These are phyloP conservation scores for Thecaphora frezii DNA, from an alignment of 1,284 basidiomycete species.

Conservation along the genomic window DNA sequence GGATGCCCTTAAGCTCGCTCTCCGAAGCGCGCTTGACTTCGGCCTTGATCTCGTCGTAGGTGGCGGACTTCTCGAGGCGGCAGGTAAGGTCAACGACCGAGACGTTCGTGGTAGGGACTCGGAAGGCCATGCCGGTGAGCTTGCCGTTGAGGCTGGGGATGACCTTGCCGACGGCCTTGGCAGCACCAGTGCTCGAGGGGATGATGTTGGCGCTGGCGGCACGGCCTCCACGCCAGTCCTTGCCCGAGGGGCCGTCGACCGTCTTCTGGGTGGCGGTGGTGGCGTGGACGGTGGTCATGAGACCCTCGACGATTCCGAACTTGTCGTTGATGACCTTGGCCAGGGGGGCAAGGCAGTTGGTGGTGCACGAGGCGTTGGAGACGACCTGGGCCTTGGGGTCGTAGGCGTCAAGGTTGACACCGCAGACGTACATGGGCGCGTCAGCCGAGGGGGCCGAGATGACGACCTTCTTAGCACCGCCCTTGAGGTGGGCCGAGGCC, in stretches of 20 bases:
- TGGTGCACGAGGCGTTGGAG: conserved; percentile 99
- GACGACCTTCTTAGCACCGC: conserved; percentile 99
- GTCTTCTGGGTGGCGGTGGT: conserved; percentile 93
- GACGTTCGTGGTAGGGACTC: conserved; percentile 93
- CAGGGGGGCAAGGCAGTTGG: conserved; percentile 91
- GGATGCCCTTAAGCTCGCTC: conserved; percentile 72
- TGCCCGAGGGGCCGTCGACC: conserved; percentile 72
- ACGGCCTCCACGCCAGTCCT: conserved; percentile 82
- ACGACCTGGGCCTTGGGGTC: conserved; percentile 85
- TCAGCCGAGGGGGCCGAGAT: conserved; percentile 98
- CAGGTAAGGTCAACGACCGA: conserved; percentile 97
- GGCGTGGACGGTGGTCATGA: conserved; percentile 97
- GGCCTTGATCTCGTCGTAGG: conserved; percentile 89
- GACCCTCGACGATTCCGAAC: conserved; percentile 62
- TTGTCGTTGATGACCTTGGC: conserved; percentile 98
- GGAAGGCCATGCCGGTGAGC: conserved; percentile 91
- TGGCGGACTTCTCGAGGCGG: conserved; percentile 77
- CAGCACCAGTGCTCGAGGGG: conserved; percentile 97
- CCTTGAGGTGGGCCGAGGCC: conserved; percentile 91
- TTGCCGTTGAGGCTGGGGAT: conserved; percentile 97
- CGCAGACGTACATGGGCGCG: conserved; percentile 82
- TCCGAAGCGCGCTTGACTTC: conserved; percentile 81
- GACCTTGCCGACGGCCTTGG: conserved; percentile 97
- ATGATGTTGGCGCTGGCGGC: conserved; percentile 98
- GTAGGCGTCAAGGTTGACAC: conserved; percentile 95